phyloP scores from a whole-genome alignment of 2,329 filamentous ascomycete genomes.

The Pseudopithomyces maydicus region DNA sequence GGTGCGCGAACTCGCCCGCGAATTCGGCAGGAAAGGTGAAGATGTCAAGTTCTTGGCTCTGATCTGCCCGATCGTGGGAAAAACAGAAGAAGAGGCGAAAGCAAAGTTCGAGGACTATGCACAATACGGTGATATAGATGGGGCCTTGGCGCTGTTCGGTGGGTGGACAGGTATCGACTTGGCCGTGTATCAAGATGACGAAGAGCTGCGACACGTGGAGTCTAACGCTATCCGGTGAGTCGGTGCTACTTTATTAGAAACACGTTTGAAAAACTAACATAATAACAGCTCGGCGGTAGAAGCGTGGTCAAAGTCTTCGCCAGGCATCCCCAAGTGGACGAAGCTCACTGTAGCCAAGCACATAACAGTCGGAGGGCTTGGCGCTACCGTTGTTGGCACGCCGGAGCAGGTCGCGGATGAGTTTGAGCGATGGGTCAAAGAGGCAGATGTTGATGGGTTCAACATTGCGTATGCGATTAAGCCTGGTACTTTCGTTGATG shows the following conservation, averaged over 20 bases:
- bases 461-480: conserved; percentile 71
- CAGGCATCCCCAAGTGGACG: conserved; percentile 66
- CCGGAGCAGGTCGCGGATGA: conserved; percentile 66
- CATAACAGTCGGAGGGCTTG: conserved; percentile 68
- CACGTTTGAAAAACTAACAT: not conserved
- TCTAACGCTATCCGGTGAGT: conserved; percentile 52
- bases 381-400: conserved; percentile 66
- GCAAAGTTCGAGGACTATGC: conserved; percentile 65
- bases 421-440: conserved; percentile 67
- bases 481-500: conserved; percentile 68
- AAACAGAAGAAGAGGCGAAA: conserved; percentile 67
- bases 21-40: not conserved
- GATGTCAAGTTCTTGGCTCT: conserved; percentile 68
- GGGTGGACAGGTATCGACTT: conserved; percentile 73
- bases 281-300: conserved; percentile 21
- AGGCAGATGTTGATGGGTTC: conserved; percentile 74
- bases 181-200: conserved; percentile 61
- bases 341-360: conserved; percentile 69
- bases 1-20: conserved; percentile 59
- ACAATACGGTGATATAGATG: conserved; percentile 64
- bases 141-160: conserved; percentile 70
- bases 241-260: conserved; percentile 48
- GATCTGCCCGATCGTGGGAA: conserved; percentile 66
- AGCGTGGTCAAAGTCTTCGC: conserved; percentile 20
- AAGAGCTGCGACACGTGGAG: conserved; percentile 64